Conservation (phyloP, 2,329 filamentous ascomycete genomes). For the Colletotrichum plurivorum region DNA sequence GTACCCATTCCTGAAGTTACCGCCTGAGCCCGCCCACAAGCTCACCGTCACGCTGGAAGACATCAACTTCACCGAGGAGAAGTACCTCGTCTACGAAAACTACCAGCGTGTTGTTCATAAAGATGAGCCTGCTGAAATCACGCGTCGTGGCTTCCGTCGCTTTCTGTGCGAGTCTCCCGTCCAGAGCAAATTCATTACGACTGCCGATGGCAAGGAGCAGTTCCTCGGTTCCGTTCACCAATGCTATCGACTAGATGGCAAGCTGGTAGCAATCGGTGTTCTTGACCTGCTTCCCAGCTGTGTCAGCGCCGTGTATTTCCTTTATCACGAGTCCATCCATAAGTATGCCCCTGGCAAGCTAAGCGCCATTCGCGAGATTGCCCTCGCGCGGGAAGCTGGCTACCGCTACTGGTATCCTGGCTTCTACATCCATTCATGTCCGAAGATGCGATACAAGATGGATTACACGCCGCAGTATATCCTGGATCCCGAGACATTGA, state of each 20-base stretch:
- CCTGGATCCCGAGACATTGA: slow-evolving; percentile 76
- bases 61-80: slow-evolving; percentile 81
- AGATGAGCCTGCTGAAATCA: slow-evolving; percentile 73
- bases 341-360: slow-evolving; percentile 81
- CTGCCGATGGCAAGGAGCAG: slow-evolving; percentile 65
- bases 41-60: slow-evolving; percentile 80
- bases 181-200: slow-evolving; percentile 57
- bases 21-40: slow-evolving; percentile 75
- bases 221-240: slow-evolving; percentile 83
- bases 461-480: slow-evolving; percentile 83
- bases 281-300: slow-evolving; percentile 82
- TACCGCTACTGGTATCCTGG: slow-evolving; percentile 86
- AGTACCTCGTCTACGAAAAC: slow-evolving; percentile 79
- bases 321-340: slow-evolving; percentile 84
- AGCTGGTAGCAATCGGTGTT: slow-evolving; percentile 82
- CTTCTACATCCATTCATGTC: slow-evolving; percentile 85
- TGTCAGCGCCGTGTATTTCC: slow-evolving; percentile 86
- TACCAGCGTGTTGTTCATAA: slow-evolving; percentile 83
- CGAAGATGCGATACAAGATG: slow-evolving; percentile 89
- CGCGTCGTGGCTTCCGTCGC: slow-evolving; percentile 72
- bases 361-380: slow-evolving; percentile 80
- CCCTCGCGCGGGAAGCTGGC: slow-evolving; percentile 76
- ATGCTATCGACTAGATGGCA: slow-evolving; percentile 83
- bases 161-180: slow-evolving; percentile 84
- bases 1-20: slow-evolving; percentile 64